Evolutionary conservation across 148 eudicot genomes (phyloP).

Genomic region (Amaranthus palmeri): DNA sequence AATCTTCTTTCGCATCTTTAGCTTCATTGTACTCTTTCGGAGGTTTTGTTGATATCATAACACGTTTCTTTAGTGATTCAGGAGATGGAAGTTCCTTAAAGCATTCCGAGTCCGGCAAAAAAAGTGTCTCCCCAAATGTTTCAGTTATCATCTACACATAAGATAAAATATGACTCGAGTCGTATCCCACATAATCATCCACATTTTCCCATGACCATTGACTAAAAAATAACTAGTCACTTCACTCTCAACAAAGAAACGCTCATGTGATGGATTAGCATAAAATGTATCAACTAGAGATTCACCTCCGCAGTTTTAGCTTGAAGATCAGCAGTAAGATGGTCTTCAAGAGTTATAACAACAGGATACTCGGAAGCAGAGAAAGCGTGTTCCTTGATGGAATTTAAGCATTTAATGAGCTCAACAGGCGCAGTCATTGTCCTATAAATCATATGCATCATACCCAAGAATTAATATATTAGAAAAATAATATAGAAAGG

Average conservation of each 20-base stretch:
- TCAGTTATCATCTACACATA: conserved; percentile 64
- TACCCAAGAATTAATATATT: background rate
- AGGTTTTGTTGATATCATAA: conserved; percentile 91
- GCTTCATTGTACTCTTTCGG: conserved; percentile 64
- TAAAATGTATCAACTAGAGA: background rate
- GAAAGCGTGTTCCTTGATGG: conserved; percentile 76
- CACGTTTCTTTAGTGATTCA: conserved; percentile 45
- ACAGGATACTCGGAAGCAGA: conserved; percentile 69
- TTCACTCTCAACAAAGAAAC: background rate
- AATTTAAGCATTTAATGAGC: conserved; percentile 61
- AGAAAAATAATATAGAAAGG: background rate
- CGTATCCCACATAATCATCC: too few species aligned
- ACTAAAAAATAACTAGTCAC: background rate
- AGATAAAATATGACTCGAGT: background rate
- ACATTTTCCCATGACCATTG: background rate
- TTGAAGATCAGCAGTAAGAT: conserved; percentile 80
- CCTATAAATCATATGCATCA: conserved; percentile 31
- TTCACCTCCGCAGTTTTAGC: conserved; percentile 87
- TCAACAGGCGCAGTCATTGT: conserved; percentile 79
- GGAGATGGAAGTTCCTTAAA: conserved; percentile 86
- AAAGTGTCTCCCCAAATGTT: conserved; percentile 78
- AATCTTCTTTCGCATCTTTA: conserved; percentile 36
- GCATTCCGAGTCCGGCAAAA: conserved; percentile 55
- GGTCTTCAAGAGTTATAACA: conserved; percentile 86
- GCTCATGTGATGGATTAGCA: background rate